Evolutionary conservation across 176 grass and related monocot species (phyloP).

Genomic region (Eleusine indica): DNA sequence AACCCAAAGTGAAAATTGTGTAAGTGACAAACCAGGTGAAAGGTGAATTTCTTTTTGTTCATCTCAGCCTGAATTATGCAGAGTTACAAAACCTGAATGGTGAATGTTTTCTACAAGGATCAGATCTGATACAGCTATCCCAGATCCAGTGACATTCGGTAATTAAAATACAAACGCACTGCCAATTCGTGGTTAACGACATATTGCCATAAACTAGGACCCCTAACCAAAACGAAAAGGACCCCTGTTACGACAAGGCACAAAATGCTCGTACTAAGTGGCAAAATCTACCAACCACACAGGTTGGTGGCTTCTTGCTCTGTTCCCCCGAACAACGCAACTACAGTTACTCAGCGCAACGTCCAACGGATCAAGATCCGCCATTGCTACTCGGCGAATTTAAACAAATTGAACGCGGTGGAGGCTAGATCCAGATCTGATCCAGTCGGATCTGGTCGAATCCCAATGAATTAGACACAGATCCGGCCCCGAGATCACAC

Average conservation of each 20-base stretch:
- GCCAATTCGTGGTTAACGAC: constrained; percentile 23
- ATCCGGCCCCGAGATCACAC: constrained; percentile 14
- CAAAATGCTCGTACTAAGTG: constrained; percentile 2
- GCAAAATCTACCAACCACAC: not conserved
- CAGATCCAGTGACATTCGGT: constrained; percentile 16
- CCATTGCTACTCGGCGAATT: not conserved
- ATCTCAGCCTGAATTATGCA: not conserved
- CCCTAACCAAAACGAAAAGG: constrained; percentile 31
- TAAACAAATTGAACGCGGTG: constrained; percentile 6
- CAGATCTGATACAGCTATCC: constrained; percentile 24
- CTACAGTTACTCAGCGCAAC: not conserved
- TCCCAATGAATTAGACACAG: constrained; percentile 15
- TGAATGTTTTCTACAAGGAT: not conserved
- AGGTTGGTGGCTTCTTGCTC: not conserved
- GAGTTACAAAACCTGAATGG: not conserved
- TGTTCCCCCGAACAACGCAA: not conserved
- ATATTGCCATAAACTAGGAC: constrained; percentile 23
- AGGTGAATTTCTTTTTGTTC: not conserved
- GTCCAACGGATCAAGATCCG: constrained; percentile 22
- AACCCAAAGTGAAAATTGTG: not conserved
- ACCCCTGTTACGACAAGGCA: constrained; percentile 10
- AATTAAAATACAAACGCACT: not conserved
- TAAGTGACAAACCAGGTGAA: not conserved
- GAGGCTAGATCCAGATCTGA: constrained; percentile 55
- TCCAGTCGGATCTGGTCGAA: constrained; percentile 47